These are phyloP conservation scores for Saturnispora dispora DNA, from an alignment of 805 yeast species.

Conservation along the genomic window DNA sequence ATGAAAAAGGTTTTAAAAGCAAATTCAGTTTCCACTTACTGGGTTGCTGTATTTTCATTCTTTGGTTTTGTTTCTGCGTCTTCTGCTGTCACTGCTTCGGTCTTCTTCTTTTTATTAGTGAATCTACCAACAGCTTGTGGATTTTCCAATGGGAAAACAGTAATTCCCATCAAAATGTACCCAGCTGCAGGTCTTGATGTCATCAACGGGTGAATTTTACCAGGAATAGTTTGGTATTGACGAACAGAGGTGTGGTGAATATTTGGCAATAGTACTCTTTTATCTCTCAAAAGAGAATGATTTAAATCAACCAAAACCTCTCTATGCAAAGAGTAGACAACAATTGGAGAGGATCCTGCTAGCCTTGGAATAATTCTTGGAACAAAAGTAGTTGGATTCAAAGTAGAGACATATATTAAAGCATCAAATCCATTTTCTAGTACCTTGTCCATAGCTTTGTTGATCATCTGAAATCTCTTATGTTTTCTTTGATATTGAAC, in stretches of 20 bases:
- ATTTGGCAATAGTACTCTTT: slow-evolving; percentile 71
- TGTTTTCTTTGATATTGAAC: slow-evolving; percentile 60
- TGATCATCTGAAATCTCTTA: slow-evolving; percentile 45
- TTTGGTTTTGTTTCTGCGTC: slow-evolving; percentile 9
- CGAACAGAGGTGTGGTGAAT: slow-evolving; percentile 76
- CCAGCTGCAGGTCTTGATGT: slow-evolving; percentile 92
- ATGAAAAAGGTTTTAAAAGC: background rate
- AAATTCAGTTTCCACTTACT: background rate
- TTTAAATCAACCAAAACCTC: slow-evolving; percentile 71
- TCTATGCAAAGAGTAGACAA: slow-evolving; percentile 71
- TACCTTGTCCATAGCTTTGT: slow-evolving; percentile 42
- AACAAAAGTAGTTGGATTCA: slow-evolving; percentile 58
- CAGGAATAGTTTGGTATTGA: slow-evolving; percentile 86
- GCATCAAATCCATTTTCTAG: slow-evolving; percentile 59
- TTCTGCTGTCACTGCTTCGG: slow-evolving; percentile 11
- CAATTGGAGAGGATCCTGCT: slow-evolving; percentile 83
- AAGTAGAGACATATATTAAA: slow-evolving; percentile 60
- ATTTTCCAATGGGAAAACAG: slow-evolving; percentile 63
- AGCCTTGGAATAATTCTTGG: slow-evolving; percentile 53
- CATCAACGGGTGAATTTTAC: slow-evolving; percentile 92
- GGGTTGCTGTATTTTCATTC: background rate
- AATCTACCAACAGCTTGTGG: slow-evolving; percentile 67
- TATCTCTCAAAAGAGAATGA: slow-evolving; percentile 55
- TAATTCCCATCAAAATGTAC: slow-evolving; percentile 64
- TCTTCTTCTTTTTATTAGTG: slow-evolving; percentile 33